Evolutionary conservation across 371 early-diverging fungal species (phyloP).

Genomic region (Mortierella sp.): DNA sequence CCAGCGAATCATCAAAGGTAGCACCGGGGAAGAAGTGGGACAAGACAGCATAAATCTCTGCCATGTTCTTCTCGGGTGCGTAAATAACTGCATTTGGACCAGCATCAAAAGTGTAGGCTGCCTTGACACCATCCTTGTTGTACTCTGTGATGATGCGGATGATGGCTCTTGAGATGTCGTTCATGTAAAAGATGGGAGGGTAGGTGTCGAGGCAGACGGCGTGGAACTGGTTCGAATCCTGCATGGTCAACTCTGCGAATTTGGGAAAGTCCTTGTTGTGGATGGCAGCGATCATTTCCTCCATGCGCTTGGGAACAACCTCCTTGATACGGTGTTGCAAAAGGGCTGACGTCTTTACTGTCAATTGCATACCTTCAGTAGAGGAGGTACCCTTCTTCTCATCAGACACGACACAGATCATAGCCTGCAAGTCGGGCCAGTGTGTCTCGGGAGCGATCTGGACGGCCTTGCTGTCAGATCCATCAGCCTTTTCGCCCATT

Average conservation of each 20-base stretch:
- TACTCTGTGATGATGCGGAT: conserved; percentile 88
- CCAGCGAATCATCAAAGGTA: conserved; percentile 77
- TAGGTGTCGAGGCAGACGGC: conserved; percentile 94
- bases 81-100: conserved; percentile 99
- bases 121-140: conserved; percentile 83
- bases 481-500: conserved; percentile 83
- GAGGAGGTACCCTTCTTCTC: conserved; percentile 93
- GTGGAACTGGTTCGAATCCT: conserved; percentile 99
- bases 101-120: conserved; percentile 96
- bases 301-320: conserved; percentile 92
- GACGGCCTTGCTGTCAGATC: conserved; percentile 90
- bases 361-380: conserved; percentile 98
- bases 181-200: conserved; percentile 96
- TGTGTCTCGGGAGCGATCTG: conserved; percentile 92
- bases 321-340: conserved; percentile 84
- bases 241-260: conserved; percentile 97
- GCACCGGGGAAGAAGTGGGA: conserved; percentile 87
- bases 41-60: conserved; percentile 86
- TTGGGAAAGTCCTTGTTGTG: conserved; percentile 84
- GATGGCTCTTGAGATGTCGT: conserved; percentile 93
- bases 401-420: conserved; percentile 94
- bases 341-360: conserved; percentile 91
- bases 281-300: conserved; percentile 89
- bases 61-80: conserved; percentile 82
- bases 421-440: conserved; percentile 96